Conservation (phyloP, 1,284 basidiomycete species). For the Meripilus lineatus region DNA sequence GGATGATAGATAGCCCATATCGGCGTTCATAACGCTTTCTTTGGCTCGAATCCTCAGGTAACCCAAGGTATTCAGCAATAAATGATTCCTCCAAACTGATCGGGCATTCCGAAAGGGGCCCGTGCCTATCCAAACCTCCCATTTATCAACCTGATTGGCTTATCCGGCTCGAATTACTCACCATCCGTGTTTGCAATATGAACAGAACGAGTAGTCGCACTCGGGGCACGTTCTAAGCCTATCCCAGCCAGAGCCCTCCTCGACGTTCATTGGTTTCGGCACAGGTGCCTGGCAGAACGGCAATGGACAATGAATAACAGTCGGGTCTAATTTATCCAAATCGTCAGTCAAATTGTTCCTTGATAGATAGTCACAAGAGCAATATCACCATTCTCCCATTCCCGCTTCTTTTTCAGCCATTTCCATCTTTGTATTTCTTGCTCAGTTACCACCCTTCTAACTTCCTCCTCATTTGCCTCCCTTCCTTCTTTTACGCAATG, state of each 20-base stretch:
- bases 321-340: conserved; percentile 49
- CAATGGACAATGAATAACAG: conserved; percentile 72
- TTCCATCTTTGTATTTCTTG: conserved; percentile 63
- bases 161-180: conserved; percentile 22
- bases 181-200: conserved; percentile 73
- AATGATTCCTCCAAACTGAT: conserved; percentile 57
- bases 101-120: conserved; percentile 60
- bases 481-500: conserved; percentile 65
- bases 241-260: conserved; percentile 59
- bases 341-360: conserved; percentile 4
- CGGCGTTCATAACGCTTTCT: conserved; percentile 50
- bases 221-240: conserved; percentile 60
- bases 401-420: conserved; percentile 65
- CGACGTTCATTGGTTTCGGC: conserved; percentile 39
- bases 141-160: conserved; percentile 5
- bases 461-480: conserved; percentile 65
- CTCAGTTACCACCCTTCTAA: conserved; percentile 61
- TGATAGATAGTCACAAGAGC: neutral
- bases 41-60: conserved; percentile 42
- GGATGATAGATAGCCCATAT: conserved; percentile 56
- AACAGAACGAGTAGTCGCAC: conserved; percentile 70
- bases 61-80: conserved; percentile 56
- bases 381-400: conserved; percentile 57
- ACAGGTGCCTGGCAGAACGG: conserved; percentile 68
- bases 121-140: conserved; percentile 54